A percentile compares a stretch with the other conserved stretches of the same genome.
These are phyloP conservation scores for Omphalotus olearius DNA, from an alignment of 1,284 basidiomycete species.

Conservation along the genomic window DNA sequence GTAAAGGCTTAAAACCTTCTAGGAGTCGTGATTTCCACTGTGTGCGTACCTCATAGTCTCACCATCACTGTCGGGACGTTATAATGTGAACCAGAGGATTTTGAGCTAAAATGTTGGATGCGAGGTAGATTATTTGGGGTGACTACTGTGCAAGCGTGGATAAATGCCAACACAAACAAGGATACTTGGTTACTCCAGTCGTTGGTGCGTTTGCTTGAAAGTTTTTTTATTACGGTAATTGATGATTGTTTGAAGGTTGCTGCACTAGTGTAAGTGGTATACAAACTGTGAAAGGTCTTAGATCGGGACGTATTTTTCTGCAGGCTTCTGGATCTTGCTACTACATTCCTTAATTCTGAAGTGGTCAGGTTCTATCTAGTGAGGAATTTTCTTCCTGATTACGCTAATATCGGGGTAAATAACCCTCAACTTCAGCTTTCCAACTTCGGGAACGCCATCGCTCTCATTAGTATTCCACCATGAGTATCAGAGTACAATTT, in stretches of 20 bases:
- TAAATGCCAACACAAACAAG: neutral
- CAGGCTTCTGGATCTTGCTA: neutral
- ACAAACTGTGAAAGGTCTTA: neutral
- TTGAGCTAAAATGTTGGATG: too few relatives aligned
- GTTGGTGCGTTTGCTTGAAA: neutral
- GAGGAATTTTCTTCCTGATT: neutral
- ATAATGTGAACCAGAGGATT: too few relatives aligned
- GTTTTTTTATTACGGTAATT: neutral
- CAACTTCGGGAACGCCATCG: neutral
- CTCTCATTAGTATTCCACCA: neutral
- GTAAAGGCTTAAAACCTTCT: too few relatives aligned
- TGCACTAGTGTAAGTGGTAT: neutral
- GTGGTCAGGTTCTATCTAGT: neutral
- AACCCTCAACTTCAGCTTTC: neutral
- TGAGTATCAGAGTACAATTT: neutral
- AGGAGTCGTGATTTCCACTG: too few relatives aligned
- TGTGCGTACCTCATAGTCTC: too few relatives aligned
- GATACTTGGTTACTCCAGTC: neutral
- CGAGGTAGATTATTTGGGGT: constrained; percentile 2
- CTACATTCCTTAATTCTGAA: neutral
- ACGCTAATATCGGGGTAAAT: neutral
- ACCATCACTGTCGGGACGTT: too few relatives aligned
- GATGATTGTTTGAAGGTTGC: neutral
- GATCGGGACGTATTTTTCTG: neutral
- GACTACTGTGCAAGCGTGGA: constrained; percentile 4